Percentiles rank a stretch among this genome's conserved stretches.
These are phyloP conservation scores for Leccinum imitatum DNA, from an alignment of 768 basidiomycete species.

Conservation along the genomic window DNA sequence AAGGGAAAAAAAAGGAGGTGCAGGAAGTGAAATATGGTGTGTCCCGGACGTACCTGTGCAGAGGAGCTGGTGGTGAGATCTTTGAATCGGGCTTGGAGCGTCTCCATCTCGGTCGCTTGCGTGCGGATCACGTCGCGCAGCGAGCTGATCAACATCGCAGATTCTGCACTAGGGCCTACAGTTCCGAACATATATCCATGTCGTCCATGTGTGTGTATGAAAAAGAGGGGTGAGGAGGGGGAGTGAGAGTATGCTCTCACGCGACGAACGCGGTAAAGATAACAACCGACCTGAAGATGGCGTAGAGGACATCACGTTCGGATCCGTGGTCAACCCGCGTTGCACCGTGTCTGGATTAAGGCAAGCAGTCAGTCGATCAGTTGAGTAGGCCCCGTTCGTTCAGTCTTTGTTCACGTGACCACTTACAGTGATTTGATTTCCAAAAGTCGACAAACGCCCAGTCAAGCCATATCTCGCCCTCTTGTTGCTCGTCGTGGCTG, in stretches of 20 bases:
- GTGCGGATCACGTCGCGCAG: constrained; percentile 80
- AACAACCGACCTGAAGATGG: constrained; percentile 48
- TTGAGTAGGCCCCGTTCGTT: background rate
- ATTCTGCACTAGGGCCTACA: constrained; percentile 69
- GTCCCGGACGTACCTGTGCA: constrained; percentile 34
- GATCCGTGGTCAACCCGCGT: constrained; percentile 67
- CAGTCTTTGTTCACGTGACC: background rate
- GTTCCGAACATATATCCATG: background rate
- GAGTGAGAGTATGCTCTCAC: background rate
- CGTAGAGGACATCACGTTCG: constrained; percentile 59
- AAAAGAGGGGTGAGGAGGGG: background rate
- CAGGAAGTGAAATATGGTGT: background rate
- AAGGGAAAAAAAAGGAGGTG: background rate
- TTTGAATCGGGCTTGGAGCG: constrained; percentile 60
- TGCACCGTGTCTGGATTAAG: constrained; percentile 59
- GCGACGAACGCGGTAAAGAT: background rate
- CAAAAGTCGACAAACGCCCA: constrained; percentile 98
- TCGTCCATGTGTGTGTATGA: background rate
- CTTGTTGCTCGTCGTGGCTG: constrained; percentile 45
- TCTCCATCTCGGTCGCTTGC: constrained; percentile 79
- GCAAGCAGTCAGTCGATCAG: background rate
- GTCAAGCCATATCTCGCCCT: constrained; percentile 95
- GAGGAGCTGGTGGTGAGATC: constrained; percentile 36
- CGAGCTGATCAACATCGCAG: constrained; percentile 77
- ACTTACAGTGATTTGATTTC: constrained; percentile 95